Evolutionary conservation across 2,329 filamentous ascomycete genomes (phyloP).

Genomic region (Hypomyces perniciosus): DNA sequence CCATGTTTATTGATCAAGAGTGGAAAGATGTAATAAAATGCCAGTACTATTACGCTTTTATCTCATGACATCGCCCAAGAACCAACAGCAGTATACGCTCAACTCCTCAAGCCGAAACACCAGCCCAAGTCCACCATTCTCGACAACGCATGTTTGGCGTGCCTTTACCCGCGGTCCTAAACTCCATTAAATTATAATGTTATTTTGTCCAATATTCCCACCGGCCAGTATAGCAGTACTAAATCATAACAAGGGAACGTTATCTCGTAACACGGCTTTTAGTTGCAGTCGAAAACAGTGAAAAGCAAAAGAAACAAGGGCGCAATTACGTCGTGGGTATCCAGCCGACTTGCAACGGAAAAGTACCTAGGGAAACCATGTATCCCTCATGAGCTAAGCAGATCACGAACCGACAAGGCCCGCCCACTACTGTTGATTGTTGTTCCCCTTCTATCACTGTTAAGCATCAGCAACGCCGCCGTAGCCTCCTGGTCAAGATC

Average conservation of each 20-base stretch:
- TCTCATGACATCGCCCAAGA: not conserved
- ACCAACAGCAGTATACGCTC: not conserved
- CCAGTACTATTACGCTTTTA: not conserved
- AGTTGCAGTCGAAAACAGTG: not conserved
- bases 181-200: not conserved
- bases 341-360: too few relatives aligned
- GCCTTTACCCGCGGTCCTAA: not conserved
- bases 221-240: not conserved
- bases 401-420: conserved; percentile 49
- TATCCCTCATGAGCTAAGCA: conserved; percentile 42
- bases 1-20: not conserved
- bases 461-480: conserved; percentile 81
- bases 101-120: not conserved
- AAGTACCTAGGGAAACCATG: not conserved
- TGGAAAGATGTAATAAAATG: not conserved
- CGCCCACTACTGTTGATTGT: conserved; percentile 26
- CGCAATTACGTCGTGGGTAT: not conserved
- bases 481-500: conserved; percentile 73
- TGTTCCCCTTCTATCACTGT: conserved; percentile 62
- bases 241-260: not conserved
- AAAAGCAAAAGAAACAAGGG: not conserved
- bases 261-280: not conserved
- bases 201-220: not conserved
- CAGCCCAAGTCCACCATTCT: not conserved
- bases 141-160: not conserved